phyloP scores from a whole-genome alignment of 1,284 basidiomycete genomes.

The Pisolithus thermaeus region DNA sequence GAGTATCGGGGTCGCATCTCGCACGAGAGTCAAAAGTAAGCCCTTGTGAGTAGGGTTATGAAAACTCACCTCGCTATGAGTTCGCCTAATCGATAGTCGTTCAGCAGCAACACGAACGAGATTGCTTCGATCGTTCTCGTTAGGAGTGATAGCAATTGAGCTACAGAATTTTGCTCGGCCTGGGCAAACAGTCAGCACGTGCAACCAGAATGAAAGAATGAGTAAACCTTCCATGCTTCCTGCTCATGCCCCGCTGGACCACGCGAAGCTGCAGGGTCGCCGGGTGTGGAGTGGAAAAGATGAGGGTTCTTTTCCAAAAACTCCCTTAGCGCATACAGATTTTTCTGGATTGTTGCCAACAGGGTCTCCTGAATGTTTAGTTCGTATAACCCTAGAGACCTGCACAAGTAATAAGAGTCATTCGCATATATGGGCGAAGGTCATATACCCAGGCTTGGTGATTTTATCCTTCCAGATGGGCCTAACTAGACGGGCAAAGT shows the following conservation, averaged over 20 bases:
- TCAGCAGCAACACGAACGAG: constrained; percentile 87
- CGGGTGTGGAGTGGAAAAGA: constrained; percentile 70
- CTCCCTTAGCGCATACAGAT: constrained; percentile 70
- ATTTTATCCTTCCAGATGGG: constrained; percentile 86
- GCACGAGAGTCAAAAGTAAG: constrained; percentile 9
- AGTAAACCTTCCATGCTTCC: constrained; percentile 75
- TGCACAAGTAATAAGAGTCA: constrained; percentile 16
- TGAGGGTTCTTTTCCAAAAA: constrained; percentile 76
- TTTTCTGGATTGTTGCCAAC: constrained; percentile 70
- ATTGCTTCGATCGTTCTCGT: constrained; percentile 86
- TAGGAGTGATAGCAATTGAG: constrained; percentile 68
- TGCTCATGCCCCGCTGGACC: constrained; percentile 57
- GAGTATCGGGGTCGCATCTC: constrained; percentile 67
- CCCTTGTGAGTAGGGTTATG: constrained; percentile 3
- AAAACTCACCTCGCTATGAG: constrained; percentile 68
- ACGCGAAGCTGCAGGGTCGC: constrained; percentile 51
- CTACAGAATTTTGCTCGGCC: constrained; percentile 79
- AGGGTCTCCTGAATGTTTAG: constrained; percentile 58
- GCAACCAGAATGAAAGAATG: background rate
- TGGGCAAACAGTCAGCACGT: constrained; percentile 25
- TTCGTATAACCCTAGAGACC: constrained; percentile 41
- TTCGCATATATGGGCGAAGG: background rate
- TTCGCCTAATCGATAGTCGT: constrained; percentile 88
- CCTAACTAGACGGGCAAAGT: constrained; percentile 79
- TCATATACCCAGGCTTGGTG: constrained; percentile 51